Evolutionary conservation across 1,284 basidiomycete genomes (phyloP).

Genomic region (Ustilago trichophora): DNA sequence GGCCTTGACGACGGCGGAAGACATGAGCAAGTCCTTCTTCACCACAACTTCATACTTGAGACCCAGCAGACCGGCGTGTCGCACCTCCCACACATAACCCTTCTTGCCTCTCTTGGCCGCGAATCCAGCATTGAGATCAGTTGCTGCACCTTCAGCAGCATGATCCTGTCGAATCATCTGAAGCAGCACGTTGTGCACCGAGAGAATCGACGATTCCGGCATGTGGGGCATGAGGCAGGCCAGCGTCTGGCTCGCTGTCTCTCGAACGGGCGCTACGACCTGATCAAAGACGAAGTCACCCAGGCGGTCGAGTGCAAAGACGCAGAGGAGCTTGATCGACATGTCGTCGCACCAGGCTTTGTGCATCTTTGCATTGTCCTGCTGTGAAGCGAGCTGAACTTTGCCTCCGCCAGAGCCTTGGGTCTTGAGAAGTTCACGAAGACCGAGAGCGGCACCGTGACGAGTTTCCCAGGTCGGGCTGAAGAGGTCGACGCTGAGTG

Average conservation of each 20-base stretch:
- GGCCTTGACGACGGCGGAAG: constrained; percentile 15
- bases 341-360: constrained; percentile 89
- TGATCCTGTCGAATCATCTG: constrained; percentile 92
- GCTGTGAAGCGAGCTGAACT: constrained; percentile 44
- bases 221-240: constrained; percentile 89
- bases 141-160: constrained; percentile 33
- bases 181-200: constrained; percentile 84
- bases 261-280: constrained; percentile 95
- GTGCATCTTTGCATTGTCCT: constrained; percentile 69
- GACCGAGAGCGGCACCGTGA: constrained; percentile 90
- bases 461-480: constrained; percentile 88
- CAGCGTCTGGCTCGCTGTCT: constrained; percentile 93
- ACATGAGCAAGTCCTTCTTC: constrained; percentile 77
- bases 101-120: constrained; percentile 68
- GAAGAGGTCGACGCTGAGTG: constrained; percentile 85
- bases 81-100: constrained; percentile 91
- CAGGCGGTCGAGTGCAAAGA: constrained; percentile 95
- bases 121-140: constrained; percentile 48
- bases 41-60: constrained; percentile 98
- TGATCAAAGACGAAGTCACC: constrained; percentile 98
- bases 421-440: constrained; percentile 86
- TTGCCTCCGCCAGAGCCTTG: constrained; percentile 86
- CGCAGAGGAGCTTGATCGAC: constrained; percentile 84
- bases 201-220: constrained; percentile 76
- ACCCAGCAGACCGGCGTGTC: constrained; percentile 94